phyloP scores from a whole-genome alignment of 2,329 filamentous ascomycete genomes.

The Thelonectria discophora region DNA sequence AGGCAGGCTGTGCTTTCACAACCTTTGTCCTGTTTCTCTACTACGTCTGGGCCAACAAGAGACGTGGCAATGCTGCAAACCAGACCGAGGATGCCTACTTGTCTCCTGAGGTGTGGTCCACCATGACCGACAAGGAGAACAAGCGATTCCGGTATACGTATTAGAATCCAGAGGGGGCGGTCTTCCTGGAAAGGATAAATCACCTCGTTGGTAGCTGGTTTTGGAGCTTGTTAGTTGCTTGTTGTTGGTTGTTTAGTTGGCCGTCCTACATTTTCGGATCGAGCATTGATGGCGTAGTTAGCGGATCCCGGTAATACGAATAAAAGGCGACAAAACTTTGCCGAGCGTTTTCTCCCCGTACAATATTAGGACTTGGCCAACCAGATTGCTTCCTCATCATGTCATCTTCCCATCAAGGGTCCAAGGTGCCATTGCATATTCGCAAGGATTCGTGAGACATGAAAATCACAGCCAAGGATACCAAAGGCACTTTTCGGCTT shows the following conservation, averaged over 20 bases:
- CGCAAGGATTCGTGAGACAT: neutral
- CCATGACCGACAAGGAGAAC: slow-evolving; percentile 66
- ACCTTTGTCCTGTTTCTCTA: slow-evolving; percentile 58
- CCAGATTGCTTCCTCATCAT: neutral
- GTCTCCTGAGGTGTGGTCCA: slow-evolving; percentile 55
- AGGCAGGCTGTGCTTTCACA: slow-evolving; percentile 53
- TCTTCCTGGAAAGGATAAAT: neutral
- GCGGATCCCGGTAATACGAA: neutral
- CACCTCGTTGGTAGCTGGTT: neutral
- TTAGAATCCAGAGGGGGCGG: slow-evolving; percentile 30
- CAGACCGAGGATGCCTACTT: slow-evolving; percentile 53
- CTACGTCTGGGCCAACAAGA: slow-evolving; percentile 60
- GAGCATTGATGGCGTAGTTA: neutral
- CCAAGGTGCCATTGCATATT: neutral
- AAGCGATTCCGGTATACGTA: slow-evolving; percentile 63
- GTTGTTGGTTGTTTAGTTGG: neutral
- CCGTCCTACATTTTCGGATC: neutral
- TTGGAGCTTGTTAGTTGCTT: neutral
- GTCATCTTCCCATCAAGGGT: neutral
- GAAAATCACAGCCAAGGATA: neutral
- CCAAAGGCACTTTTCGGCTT: neutral
- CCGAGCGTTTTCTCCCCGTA: neutral
- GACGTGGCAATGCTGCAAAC: slow-evolving; percentile 41
- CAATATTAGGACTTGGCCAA: neutral
- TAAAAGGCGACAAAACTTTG: neutral